These are phyloP conservation scores for Nicotiana noctiflora DNA, from an alignment of 257 asterid species.

Conservation along the genomic window DNA sequence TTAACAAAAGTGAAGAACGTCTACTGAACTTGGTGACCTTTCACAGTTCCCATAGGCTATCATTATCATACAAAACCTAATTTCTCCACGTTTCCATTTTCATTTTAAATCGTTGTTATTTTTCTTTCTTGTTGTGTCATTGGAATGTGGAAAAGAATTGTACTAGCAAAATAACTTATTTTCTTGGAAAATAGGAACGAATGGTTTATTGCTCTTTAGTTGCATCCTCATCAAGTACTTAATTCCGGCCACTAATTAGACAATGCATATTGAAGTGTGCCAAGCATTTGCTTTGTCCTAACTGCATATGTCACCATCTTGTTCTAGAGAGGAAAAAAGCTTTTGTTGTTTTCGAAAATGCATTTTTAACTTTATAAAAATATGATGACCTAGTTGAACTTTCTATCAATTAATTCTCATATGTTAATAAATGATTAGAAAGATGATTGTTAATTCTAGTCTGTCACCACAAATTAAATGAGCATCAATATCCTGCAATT, in stretches of 20 bases:
- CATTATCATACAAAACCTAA: constrained; percentile 9
- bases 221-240: constrained; percentile 17
- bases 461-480: not conserved
- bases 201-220: not conserved
- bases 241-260: constrained; percentile 4
- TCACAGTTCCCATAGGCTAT: not conserved
- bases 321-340: not conserved
- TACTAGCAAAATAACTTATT: not conserved
- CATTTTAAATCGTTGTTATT: not conserved
- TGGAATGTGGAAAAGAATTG: not conserved
- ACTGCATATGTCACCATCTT: constrained; percentile 9
- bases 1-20: not conserved
- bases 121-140: not conserved
- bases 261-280: not conserved
- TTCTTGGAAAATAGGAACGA: not conserved
- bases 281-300: constrained; percentile 9
- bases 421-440: not conserved
- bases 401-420: not conserved
- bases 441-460: not conserved
- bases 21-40: constrained; percentile 2
- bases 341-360: not conserved
- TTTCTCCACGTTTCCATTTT: not conserved
- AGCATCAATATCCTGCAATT: not conserved
- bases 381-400: not conserved
- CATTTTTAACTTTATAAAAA: not conserved